Conservation (phyloP, 306 rosid genomes). For the Cucurbita maxima region DNA sequence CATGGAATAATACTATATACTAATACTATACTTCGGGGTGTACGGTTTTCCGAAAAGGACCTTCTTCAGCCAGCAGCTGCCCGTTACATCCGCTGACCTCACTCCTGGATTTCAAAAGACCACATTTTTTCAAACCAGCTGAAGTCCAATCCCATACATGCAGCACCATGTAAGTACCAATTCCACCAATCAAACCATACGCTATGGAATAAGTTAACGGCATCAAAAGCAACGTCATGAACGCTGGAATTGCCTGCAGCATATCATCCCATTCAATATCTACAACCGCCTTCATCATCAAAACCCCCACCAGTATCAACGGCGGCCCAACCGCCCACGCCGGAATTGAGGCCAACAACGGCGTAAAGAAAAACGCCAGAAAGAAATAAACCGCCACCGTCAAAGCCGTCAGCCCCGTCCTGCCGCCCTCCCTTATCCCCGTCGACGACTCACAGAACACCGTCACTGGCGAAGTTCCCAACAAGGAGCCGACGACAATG, state of each 20-base stretch:
- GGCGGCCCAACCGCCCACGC: constrained; percentile 99
- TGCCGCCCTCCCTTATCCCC: constrained; percentile 85
- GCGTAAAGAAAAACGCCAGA: constrained; percentile 71
- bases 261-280: constrained; percentile 88
- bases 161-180: constrained; percentile 58
- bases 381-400: constrained; percentile 61
- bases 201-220: constrained; percentile 92
- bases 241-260: constrained; percentile 89
- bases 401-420: constrained; percentile 81
- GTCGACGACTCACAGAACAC: constrained; percentile 78
- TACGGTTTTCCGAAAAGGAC: neutral
- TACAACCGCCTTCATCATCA: constrained; percentile 92
- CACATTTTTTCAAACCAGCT: constrained; percentile 15
- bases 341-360: constrained; percentile 87
- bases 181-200: constrained; percentile 78
- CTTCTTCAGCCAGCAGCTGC: neutral
- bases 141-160: constrained; percentile 58
- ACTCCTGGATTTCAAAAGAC: constrained; percentile 14
- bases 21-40: neutral
- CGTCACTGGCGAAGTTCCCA: constrained; percentile 93
- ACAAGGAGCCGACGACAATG: constrained; percentile 65
- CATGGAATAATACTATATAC: neutral
- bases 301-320: constrained; percentile 76
- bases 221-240: constrained; percentile 63
- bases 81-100: neutral